Evolutionary conservation across 306 rosid species (phyloP).

Genomic region (Vicia faba): DNA sequence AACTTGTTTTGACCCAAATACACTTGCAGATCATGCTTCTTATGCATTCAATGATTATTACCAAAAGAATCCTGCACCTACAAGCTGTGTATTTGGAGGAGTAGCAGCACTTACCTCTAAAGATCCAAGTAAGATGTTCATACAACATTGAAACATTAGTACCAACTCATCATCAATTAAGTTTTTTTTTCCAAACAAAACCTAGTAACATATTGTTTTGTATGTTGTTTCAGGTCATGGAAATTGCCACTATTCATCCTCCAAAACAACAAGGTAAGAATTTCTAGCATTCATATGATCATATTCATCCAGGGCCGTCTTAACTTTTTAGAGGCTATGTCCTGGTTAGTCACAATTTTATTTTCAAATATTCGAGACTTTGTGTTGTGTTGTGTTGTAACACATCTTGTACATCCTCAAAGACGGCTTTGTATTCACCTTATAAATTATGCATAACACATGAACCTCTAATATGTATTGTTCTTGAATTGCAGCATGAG

Average conservation of each 20-base stretch:
- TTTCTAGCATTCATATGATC: slow-evolving; percentile 32
- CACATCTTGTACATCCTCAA: too few relatives aligned
- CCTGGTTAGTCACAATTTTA: too few relatives aligned
- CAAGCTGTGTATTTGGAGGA: slow-evolving; percentile 96
- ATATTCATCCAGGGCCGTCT: slow-evolving; percentile 11
- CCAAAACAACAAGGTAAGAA: slow-evolving; percentile 68
- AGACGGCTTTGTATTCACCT: not conserved
- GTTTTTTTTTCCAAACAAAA: not conserved
- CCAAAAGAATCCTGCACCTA: slow-evolving; percentile 87
- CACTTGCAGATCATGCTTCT: slow-evolving; percentile 79
- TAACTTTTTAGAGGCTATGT: too few relatives aligned
- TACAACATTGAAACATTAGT: not conserved
- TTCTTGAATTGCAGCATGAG: slow-evolving; percentile 66
- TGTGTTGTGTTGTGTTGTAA: too few relatives aligned
- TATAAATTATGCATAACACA: slow-evolving; percentile 16
- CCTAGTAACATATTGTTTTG: slow-evolving; percentile 3
- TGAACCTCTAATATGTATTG: slow-evolving; percentile 21
- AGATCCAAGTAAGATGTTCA: slow-evolving; percentile 80
- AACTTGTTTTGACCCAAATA: slow-evolving; percentile 80
- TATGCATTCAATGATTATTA: slow-evolving; percentile 90
- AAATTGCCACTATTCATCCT: slow-evolving; percentile 68
- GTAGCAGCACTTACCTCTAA: slow-evolving; percentile 67
- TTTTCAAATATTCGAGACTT: too few relatives aligned
- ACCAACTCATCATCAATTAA: too few relatives aligned
- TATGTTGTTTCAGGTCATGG: slow-evolving; percentile 69